These are phyloP conservation scores for Sclerotinia minor DNA, from an alignment of 2,329 filamentous ascomycete genomes.

Conservation along the genomic window DNA sequence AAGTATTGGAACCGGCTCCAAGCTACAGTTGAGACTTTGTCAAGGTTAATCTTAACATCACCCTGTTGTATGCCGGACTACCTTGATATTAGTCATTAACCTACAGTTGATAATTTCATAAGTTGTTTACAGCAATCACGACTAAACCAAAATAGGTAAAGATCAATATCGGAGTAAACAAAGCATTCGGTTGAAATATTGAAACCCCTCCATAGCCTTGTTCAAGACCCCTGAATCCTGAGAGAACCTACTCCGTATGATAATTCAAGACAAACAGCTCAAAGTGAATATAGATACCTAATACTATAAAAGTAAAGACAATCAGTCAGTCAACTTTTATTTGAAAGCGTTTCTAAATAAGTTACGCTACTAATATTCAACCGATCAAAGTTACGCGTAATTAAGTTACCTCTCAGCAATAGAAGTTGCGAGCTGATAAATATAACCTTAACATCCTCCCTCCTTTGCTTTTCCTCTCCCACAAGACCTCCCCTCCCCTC, in stretches of 20 bases:
- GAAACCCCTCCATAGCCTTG: not conserved
- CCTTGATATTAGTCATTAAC: too few relatives aligned
- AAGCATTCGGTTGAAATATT: not conserved
- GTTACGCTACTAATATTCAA: too few relatives aligned
- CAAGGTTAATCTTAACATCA: too few relatives aligned
- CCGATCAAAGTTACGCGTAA: not conserved
- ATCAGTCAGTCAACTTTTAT: not conserved
- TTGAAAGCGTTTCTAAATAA: too few relatives aligned
- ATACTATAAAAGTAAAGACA: not conserved
- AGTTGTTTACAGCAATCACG: too few relatives aligned
- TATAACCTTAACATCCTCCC: not conserved
- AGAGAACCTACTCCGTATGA: not conserved
- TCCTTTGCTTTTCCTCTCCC: not conserved
- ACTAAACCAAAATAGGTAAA: not conserved
- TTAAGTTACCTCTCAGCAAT: not conserved
- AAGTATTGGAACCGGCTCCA: too few relatives aligned
- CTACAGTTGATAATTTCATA: too few relatives aligned
- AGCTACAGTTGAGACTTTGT: too few relatives aligned
- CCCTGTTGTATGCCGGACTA: too few relatives aligned
- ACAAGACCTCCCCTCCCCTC: not conserved
- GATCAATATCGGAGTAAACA: not conserved
- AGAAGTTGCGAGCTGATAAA: slow-evolving; percentile 7
- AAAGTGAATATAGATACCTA: not conserved
- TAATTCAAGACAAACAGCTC: not conserved
- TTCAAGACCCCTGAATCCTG: not conserved